These are phyloP conservation scores for Hypericum androsaemum DNA, from an alignment of 345 rosid genomes.

Conservation along the genomic window DNA sequence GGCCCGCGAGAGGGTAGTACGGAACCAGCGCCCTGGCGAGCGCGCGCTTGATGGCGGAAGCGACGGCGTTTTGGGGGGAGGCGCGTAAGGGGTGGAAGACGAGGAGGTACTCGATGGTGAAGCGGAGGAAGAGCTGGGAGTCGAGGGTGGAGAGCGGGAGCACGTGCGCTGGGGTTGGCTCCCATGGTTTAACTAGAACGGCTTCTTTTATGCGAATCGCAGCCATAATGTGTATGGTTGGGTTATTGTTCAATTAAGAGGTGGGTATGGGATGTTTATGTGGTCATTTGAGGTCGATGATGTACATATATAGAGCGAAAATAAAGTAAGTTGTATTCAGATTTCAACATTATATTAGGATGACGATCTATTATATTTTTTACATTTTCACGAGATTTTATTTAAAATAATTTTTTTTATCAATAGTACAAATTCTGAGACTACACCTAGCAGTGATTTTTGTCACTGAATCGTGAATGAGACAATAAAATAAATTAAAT, in stretches of 20 bases:
- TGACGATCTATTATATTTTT: too few relatives aligned
- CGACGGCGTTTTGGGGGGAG: constrained; percentile 20
- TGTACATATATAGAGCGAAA: too few relatives aligned
- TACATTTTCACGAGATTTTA: too few relatives aligned
- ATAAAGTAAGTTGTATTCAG: too few relatives aligned
- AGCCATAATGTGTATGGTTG: constrained; percentile 26
- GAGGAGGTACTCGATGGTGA: constrained; percentile 69
- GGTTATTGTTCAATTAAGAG: background rate
- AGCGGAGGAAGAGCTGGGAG: constrained; percentile 83
- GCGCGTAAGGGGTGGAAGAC: constrained; percentile 35
- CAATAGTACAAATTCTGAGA: too few relatives aligned
- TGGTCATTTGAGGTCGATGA: too few relatives aligned
- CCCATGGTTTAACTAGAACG: constrained; percentile 42
- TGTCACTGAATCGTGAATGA: too few relatives aligned
- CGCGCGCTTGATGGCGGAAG: constrained; percentile 44
- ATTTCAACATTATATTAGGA: too few relatives aligned
- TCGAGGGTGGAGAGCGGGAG: constrained; percentile 73
- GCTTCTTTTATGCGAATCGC: constrained; percentile 46
- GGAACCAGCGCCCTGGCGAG: constrained; percentile 51
- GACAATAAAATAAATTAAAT: too few relatives aligned
- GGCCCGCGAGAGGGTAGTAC: constrained; percentile 75
- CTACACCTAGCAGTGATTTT: too few relatives aligned
- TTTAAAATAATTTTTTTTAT: too few relatives aligned
- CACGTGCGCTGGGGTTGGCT: constrained; percentile 49
- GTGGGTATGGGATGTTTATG: constrained; percentile 9